These are phyloP conservation scores for Phaeophleospora eucalypticola DNA, from an alignment of 2,329 filamentous ascomycete genomes.

Conservation along the genomic window DNA sequence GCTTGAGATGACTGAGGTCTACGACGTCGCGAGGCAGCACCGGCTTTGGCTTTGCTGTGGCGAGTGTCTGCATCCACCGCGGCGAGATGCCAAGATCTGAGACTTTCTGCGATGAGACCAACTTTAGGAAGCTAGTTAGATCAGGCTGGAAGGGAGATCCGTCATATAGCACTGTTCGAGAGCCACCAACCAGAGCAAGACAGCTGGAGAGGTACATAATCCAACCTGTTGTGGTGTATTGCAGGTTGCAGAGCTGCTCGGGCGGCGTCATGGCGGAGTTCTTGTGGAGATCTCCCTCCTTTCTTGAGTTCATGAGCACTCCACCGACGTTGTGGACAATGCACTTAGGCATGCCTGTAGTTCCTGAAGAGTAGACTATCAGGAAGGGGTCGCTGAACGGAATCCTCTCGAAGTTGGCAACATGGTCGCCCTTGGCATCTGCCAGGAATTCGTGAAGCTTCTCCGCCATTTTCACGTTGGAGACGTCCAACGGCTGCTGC, in stretches of 20 bases:
- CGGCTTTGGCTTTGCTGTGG: constrained; percentile 54
- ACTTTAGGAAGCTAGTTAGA: constrained; percentile 57
- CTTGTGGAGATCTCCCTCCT: constrained; percentile 58
- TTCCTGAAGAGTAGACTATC: constrained; percentile 69
- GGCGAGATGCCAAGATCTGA: constrained; percentile 74
- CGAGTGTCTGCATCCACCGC: constrained; percentile 69
- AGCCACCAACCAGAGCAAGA: constrained; percentile 56
- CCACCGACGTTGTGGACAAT: constrained; percentile 76
- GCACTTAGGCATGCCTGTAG: constrained; percentile 78
- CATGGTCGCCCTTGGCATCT: constrained; percentile 35
- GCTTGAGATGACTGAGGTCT: constrained; percentile 58
- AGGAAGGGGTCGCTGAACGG: constrained; percentile 72
- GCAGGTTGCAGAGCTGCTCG: constrained; percentile 43
- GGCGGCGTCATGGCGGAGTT: constrained; percentile 36
- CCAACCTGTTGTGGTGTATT: constrained; percentile 70
- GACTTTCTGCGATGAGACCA: constrained; percentile 60
- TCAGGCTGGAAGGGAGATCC: constrained; percentile 75
- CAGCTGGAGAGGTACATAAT: constrained; percentile 77
- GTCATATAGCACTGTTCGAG: constrained; percentile 69
- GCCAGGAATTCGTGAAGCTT: constrained; percentile 42
- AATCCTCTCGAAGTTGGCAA: constrained; percentile 55
- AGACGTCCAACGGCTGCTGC: constrained; percentile 54
- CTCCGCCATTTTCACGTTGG: constrained; percentile 47
- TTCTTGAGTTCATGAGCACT: constrained; percentile 53
- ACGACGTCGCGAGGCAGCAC: constrained; percentile 55